Base-by-base conservation (phyloP, 2,329 filamentous ascomycete genomes). In the Epichloe aotearoae region DNA sequence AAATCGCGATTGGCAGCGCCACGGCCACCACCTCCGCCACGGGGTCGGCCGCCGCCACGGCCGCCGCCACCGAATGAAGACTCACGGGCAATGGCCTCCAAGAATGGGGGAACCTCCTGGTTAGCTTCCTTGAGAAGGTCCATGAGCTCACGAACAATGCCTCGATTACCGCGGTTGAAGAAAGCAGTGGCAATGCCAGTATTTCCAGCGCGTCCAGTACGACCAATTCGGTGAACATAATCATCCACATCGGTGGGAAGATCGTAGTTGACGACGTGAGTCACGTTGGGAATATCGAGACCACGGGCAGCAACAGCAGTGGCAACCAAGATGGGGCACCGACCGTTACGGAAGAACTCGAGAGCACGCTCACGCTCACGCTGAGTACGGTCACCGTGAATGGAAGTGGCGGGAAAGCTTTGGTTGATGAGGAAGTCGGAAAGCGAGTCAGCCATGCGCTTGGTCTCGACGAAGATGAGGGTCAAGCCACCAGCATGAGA, bases 151-250 rank as follows among this genome's bases (percentile, higher is more conserved):
- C 93, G 86, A 57, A 97, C 93, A 60, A 98, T 88, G 72, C 93
- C 93, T 63, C 93, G 88, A 79, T 98, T 98, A 65, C 91, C 91
- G 66, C 93, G 91, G 81, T 98, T 98, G 84, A 98, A 97, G 80
- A 98, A 98, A 52, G 93, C 93, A 61, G 93, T 98, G 5, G 93
- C 88, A 59, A 95, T 84, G 84, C 93, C 93, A 62, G 91, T 97
- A 78, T 98, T 98, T 70, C 93, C 93, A 58, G 93, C 93, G 88
- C 93, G 93, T 66, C 93, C 93, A 58, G 93, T 98, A 91, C 93
- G 93, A 84, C 93, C 93, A 64, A 98, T 98, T 69, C 93, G 88
- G 73, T 98, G 93, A 53, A 98, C 93, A 61, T 98, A 98, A 71
- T 97, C 93, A 63, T 97, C 93, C 62, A 97, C 95, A 64, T 97